A percentile compares a stretch with the other conserved stretches of the same genome.
Evolutionary conservation across 306 rosid species (phyloP).

Genomic region (cucumber (Cucumis sativus)): Cucumber_9930_V3 NC_026659.2:29874501-29875000

Average conservation of each 20-base stretch:
- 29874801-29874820: slow-evolving; percentile 5
- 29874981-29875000: background rate
- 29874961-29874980: background rate
- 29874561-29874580: slow-evolving; percentile 47
- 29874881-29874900: background rate
- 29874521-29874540: slow-evolving; percentile 54
- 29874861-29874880: background rate
- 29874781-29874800: background rate
- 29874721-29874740: background rate
- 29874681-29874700: background rate
- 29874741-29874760: background rate
- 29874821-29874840: slow-evolving; percentile 9
- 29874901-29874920: background rate
- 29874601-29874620: slow-evolving; percentile 86
- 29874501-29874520: slow-evolving; percentile 31
- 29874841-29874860: background rate
- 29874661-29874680: background rate
- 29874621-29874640: slow-evolving; percentile 79
- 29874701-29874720: background rate
- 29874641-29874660: slow-evolving; percentile 66
- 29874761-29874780: background rate
- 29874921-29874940: slow-evolving; percentile 1
- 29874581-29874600: slow-evolving; percentile 57
- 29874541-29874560: slow-evolving; percentile 59
- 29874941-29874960: background rate